These are phyloP conservation scores for Skeletonema grethae DNA, from an alignment of 108 stramenopile genomes.

Conservation along the genomic window DNA sequence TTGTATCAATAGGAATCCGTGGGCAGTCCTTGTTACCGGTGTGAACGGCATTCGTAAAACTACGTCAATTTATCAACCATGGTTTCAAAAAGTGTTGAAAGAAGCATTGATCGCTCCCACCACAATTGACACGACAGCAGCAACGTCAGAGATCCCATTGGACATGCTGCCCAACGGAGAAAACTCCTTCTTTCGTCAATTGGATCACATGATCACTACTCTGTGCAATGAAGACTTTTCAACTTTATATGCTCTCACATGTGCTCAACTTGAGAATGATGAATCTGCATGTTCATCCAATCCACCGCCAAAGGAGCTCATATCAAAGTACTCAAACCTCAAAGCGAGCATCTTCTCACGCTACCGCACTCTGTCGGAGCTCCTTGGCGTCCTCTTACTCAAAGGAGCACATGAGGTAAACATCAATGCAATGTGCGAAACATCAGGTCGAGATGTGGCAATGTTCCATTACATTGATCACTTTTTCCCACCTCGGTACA, in stretches of 20 bases:
- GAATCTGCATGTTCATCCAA: background rate
- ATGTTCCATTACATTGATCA: slow-evolving; percentile 89
- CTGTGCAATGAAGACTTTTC: slow-evolving; percentile 81
- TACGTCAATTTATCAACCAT: slow-evolving; percentile 82
- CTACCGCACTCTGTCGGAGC: slow-evolving; percentile 80
- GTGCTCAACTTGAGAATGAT: slow-evolving; percentile 32
- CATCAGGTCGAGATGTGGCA: slow-evolving; percentile 82
- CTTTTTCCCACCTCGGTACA: slow-evolving; percentile 74
- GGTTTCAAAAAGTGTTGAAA: slow-evolving; percentile 65
- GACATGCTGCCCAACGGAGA: slow-evolving; percentile 53
- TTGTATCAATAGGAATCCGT: slow-evolving; percentile 34
- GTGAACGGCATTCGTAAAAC: slow-evolving; percentile 91
- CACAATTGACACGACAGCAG: background rate
- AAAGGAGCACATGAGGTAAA: slow-evolving; percentile 59
- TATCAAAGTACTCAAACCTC: slow-evolving; percentile 67
- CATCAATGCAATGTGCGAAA: slow-evolving; percentile 84
- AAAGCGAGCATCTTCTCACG: slow-evolving; percentile 89
- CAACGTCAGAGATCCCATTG: background rate
- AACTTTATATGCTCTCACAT: slow-evolving; percentile 64
- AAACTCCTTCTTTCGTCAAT: slow-evolving; percentile 86
- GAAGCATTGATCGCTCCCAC: slow-evolving; percentile 67
- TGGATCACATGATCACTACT: slow-evolving; percentile 89
- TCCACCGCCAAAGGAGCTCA: slow-evolving; percentile 49
- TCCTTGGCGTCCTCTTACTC: slow-evolving; percentile 72
- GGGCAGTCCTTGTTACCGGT: slow-evolving; percentile 89